Evolutionary conservation across 2,329 filamentous ascomycete species (phyloP), one percentile per base, ranked within the genome.

Genomic region (Nigrospora oryzae): DNA sequence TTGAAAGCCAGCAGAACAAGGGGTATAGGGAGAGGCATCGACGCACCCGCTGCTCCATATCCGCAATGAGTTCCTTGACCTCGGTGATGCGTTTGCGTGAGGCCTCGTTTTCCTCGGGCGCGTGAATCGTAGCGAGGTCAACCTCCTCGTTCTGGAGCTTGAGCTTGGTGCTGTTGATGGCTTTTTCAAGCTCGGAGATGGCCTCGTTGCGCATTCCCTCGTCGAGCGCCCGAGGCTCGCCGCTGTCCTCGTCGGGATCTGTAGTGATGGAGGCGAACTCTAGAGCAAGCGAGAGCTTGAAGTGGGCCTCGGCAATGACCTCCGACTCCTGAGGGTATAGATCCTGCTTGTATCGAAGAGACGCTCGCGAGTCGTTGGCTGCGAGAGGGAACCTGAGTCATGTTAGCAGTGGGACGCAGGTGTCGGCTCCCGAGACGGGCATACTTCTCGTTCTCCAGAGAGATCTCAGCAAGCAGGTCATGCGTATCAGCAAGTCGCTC

Each of bases 401-500:
- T 43, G 39, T 60, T 40, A 59, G 42, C 50, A 6, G 23, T 28
- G 23, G 23, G 23, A 2, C 23, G 23, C 23, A 28, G 23, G 5
- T 28, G 23, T 28, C 23, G 23, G 23, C 23, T 28, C 23, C 23
- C 23, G 23, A 43, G 39, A 35, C 41, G 35, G 37, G 50, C 63
- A 48, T 67, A 82, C 70, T 86, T 83, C 67, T 97, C 93, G 54
- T 93, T 95, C 68, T 98, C 93, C 28, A 98, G 74, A n/a, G 86
- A 94, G 50, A 98, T 96, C 66, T 98, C 93, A 11, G 90, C 87
- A 50, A 97, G 85, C 45, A 95, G 77, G 61, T 96, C 90, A 62
- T 96, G 89, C 10, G 89, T 95, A 60, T 98, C 93, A 49, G 89
- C 89, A 32, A 97, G 77, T 46, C 89, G 82, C 65, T 95, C 88